Base-by-base conservation (phyloP, 768 basidiomycete species). In the Kwoniella mangroviensis region DNA sequence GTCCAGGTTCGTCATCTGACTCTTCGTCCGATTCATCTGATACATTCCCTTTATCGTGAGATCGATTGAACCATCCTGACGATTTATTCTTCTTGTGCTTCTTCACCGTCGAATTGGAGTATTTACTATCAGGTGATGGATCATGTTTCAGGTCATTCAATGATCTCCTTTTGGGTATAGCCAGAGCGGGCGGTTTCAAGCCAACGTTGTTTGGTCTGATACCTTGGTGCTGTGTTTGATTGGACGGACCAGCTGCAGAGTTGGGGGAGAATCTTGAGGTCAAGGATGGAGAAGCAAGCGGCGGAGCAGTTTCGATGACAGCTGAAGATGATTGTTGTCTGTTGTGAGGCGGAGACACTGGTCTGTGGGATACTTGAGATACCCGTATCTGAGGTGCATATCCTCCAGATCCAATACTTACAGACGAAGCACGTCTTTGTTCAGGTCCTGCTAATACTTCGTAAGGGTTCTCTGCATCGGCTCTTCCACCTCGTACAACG, bases 391-490 rank as follows among this genome's bases (percentile, higher is more conserved):
- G 43, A 15, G 71, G 68, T 51, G 65, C 26, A 45, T 17, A 21
- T 7, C 26, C 28, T 11, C 53, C 54, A 41, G 51, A 56, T 7
- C 22, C 42, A 21, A 28, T 12, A 51, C 55, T 51, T 4, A 15
- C 49, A 24, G 51, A 49, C 43, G 42, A 65, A 61, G 63, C 65
- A 21, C 56, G 53, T 26, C 62, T 41, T 28, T 56, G 49, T 11
- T 28, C 65, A 3, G 68, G 52, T 26, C 51, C 67, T 26, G 60
- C 49, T 34, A 70, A 56, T 6, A 69, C 67, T 0, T 92, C 90
- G 80, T 94, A 97, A 0, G 94, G 94, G 10, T 90, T 85, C 65
- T 93, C 90, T 60, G 90, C 91, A 75, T 94, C 90, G 1, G 95
- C 91, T 51, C 90, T 86, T 40, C 95, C 94, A 13, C 95, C 95